Evolutionary conservation across 305 asterid genomes (phyloP).

Genomic region (Fraxinus nigra): DNA sequence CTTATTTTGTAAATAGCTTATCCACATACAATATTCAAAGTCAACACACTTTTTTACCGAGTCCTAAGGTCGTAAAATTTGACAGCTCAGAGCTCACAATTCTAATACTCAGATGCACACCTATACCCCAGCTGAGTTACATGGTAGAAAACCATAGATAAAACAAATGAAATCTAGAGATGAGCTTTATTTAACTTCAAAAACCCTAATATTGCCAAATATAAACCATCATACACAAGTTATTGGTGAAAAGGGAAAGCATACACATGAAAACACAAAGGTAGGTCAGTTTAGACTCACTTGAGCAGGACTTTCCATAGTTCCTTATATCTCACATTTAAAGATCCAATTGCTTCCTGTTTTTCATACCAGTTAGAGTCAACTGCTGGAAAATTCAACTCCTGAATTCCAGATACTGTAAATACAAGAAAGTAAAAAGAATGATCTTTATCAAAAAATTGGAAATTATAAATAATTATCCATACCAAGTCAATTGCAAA

Average conservation of each 20-base stretch:
- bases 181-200: not conserved
- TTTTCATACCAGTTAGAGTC: constrained; percentile 66
- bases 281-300: constrained; percentile 48
- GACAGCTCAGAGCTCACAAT: not conserved
- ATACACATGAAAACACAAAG: constrained; percentile 21
- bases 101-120: not conserved
- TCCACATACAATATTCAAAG: not conserved
- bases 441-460: constrained; percentile 2
- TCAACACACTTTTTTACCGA: not conserved
- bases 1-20: not conserved
- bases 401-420: constrained; percentile 48
- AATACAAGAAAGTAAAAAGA: not conserved
- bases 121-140: not conserved
- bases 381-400: constrained; percentile 53
- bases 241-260: constrained; percentile 1
- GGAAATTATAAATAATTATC: constrained; percentile 20
- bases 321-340: constrained; percentile 70
- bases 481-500: constrained; percentile 14
- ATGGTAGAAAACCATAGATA: not conserved
- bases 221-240: not conserved
- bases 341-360: constrained; percentile 69
- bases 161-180: not conserved
- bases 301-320: constrained; percentile 53
- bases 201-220: not conserved
- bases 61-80: not conserved